Evolutionary conservation across 2,329 filamentous ascomycete species (phyloP).

Genomic region (Beauveria sp.): DNA sequence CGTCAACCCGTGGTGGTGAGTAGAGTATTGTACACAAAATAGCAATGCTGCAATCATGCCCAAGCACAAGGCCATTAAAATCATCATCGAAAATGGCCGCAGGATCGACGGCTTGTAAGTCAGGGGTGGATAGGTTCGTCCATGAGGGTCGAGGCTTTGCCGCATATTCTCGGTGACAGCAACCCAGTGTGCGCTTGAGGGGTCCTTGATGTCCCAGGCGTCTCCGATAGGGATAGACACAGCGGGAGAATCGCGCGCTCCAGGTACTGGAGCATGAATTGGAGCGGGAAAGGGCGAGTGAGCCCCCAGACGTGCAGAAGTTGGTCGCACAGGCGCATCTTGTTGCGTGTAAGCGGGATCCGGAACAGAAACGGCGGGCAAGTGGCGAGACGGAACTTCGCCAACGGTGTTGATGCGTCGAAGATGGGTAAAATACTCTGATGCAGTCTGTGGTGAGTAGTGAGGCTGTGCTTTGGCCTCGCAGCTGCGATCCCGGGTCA

Average conservation of each 20-base stretch:
- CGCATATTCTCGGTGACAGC: slow-evolving; percentile 27
- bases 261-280: background rate
- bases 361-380: slow-evolving; percentile 16
- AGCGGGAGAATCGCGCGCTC: background rate
- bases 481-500: slow-evolving; percentile 67
- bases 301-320: background rate
- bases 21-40: slow-evolving; percentile 64
- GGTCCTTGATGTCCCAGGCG: background rate
- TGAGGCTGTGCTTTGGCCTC: slow-evolving; percentile 43
- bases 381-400: slow-evolving; percentile 9
- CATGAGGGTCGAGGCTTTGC: slow-evolving; percentile 30
- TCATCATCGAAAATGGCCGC: slow-evolving; percentile 54
- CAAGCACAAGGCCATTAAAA: slow-evolving; percentile 53
- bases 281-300: background rate
- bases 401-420: background rate
- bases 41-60: slow-evolving; percentile 66
- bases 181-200: slow-evolving; percentile 21
- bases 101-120: slow-evolving; percentile 66
- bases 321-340: background rate
- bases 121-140: slow-evolving; percentile 41
- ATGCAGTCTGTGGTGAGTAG: slow-evolving; percentile 36
- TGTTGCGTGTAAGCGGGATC: slow-evolving; percentile 22
- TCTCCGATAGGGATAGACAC: background rate
- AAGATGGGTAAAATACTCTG: slow-evolving; percentile 18
- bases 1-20: slow-evolving; percentile 55